phyloP scores from a whole-genome alignment of 495 filamentous ascomycete species.

The Evernia prunastri region DNA sequence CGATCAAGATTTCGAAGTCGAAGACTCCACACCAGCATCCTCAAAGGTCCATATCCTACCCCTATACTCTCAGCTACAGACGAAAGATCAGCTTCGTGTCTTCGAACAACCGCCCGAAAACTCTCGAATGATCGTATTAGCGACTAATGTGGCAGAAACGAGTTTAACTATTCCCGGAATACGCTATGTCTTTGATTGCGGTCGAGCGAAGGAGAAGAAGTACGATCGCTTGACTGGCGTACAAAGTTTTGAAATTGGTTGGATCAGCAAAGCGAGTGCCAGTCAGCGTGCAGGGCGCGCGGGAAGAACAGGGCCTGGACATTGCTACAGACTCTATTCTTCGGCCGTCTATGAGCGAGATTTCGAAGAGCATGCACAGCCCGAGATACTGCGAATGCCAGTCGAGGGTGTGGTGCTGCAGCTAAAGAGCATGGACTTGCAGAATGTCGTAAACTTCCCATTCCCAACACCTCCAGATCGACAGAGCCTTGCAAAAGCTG shows the following conservation, averaged over 20 bases:
- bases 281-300: constrained; percentile 90
- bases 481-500: constrained; percentile 72
- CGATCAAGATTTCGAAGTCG: constrained; percentile 56
- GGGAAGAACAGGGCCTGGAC: constrained; percentile 90
- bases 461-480: constrained; percentile 90
- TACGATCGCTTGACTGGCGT: constrained; percentile 82
- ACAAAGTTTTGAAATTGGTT: constrained; percentile 89
- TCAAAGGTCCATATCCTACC: constrained; percentile 75
- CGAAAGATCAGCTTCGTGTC: constrained; percentile 86
- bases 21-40: constrained; percentile 53
- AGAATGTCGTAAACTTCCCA: constrained; percentile 90
- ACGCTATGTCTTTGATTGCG: constrained; percentile 92
- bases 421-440: constrained; percentile 90
- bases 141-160: constrained; percentile 97
- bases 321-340: constrained; percentile 91
- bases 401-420: constrained; percentile 90
- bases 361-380: constrained; percentile 77
- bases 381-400: constrained; percentile 86
- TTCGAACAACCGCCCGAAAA: constrained; percentile 83
- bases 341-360: constrained; percentile 90
- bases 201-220: constrained; percentile 82
- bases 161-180: constrained; percentile 94
- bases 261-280: constrained; percentile 97
- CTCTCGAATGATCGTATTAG: constrained; percentile 80
- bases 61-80: constrained; percentile 89